A percentile compares a stretch with the other conserved stretches of the same genome.
Conservation (phyloP, 2,329 filamentous ascomycete species). For the Calonectria naviculata region DNA sequence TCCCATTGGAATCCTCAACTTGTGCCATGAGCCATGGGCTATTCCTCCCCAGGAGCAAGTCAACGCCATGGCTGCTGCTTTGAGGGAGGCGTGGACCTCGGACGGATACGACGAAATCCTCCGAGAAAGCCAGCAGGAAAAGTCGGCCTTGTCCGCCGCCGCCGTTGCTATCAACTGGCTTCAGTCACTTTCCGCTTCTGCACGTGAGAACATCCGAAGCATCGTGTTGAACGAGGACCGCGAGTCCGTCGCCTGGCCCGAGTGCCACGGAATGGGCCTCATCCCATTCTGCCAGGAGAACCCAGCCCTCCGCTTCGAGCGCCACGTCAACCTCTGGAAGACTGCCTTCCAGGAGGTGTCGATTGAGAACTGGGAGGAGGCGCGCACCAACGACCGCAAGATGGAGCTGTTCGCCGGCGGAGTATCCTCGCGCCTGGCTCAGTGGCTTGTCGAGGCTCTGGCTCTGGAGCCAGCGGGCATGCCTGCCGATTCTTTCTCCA, state of each 20-base stretch:
- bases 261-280: constrained; percentile 3
- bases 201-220: background rate
- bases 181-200: background rate
- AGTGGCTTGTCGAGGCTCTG: background rate
- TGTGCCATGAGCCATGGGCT: background rate
- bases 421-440: background rate
- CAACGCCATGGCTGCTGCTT: background rate
- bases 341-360: background rate
- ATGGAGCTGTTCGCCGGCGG: background rate
- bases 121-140: background rate
- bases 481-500: background rate
- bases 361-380: background rate
- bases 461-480: background rate
- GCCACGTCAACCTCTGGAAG: background rate
- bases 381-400: background rate
- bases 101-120: background rate
- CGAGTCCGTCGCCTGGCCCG: background rate
- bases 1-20: background rate
- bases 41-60: background rate
- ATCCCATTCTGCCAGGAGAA: background rate
- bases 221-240: background rate
- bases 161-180: background rate
- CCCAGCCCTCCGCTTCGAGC: background rate
- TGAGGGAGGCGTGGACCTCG: background rate
- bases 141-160: background rate